phyloP scores from a whole-genome alignment of 768 basidiomycete genomes.

The Hericium coralloides region DNA sequence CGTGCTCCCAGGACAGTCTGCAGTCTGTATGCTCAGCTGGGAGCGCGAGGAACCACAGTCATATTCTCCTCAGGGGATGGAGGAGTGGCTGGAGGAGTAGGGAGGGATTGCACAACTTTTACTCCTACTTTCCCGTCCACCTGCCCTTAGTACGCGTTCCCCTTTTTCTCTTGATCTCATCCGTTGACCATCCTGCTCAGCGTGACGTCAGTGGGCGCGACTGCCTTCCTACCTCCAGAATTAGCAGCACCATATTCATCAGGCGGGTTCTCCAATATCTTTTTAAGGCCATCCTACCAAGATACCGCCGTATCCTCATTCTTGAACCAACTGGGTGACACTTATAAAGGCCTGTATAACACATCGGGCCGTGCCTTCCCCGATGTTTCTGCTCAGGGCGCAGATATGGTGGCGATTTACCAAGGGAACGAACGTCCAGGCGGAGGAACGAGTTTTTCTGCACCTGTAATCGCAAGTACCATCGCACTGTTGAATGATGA shows the following conservation, averaged over 20 bases:
- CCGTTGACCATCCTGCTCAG: background rate
- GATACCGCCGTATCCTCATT: conserved; percentile 9
- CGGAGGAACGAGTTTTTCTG: conserved; percentile 17
- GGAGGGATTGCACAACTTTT: conserved; percentile 5
- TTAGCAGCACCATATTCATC: conserved; percentile 6
- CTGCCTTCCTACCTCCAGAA: conserved; percentile 8
- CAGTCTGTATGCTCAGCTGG: conserved; percentile 14
- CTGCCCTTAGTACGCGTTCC: conserved; percentile 9
- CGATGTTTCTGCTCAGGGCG: conserved; percentile 14
- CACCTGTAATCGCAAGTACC: conserved; percentile 19
- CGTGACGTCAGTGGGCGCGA: conserved; percentile 12
- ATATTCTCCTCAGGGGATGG: conserved; percentile 14
- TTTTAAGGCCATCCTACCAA: conserved; percentile 10
- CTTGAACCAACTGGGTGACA: conserved; percentile 9
- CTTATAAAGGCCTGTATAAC: conserved; percentile 12
- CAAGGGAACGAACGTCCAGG: conserved; percentile 1
- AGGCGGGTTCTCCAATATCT: conserved; percentile 17
- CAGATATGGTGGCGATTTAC: conserved; percentile 7
- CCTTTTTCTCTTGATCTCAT: background rate
- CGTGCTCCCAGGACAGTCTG: conserved; percentile 9
- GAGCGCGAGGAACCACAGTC: conserved; percentile 14
- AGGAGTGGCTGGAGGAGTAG: conserved; percentile 11
- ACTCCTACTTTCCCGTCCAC: conserved; percentile 13
- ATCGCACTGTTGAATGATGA: conserved; percentile 22
- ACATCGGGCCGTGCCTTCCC: conserved; percentile 13